phyloP scores from a whole-genome alignment of 2,329 filamentous ascomycete species.

The Coleophoma eucalyptorum region DNA sequence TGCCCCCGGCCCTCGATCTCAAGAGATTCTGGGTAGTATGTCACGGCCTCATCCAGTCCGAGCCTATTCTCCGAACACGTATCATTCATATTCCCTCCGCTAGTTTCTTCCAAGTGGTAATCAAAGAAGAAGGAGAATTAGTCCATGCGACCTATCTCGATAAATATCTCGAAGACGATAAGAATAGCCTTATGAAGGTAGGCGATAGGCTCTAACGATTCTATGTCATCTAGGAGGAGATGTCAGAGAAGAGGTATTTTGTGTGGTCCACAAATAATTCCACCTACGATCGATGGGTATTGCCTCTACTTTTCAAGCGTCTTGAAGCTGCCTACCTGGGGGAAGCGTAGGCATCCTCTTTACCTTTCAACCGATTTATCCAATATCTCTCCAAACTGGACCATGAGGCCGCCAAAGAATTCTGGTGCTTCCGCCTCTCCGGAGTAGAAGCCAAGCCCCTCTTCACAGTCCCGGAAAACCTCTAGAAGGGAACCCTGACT shows the following conservation, averaged over 20 bases:
- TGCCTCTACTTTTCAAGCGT: neutral
- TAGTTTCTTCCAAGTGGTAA: neutral
- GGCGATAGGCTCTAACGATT: neutral
- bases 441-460: neutral
- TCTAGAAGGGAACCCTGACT: too few relatives aligned
- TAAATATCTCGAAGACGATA: neutral
- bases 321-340: neutral
- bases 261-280: neutral
- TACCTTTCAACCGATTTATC: neutral
- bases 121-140: neutral
- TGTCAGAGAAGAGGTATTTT: neutral
- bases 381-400: neutral
- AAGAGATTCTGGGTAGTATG: neutral
- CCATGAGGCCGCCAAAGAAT: neutral
- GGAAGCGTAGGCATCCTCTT: neutral
- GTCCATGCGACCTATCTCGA: neutral
- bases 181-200: neutral
- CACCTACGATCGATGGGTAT: neutral
- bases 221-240: neutral
- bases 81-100: neutral
- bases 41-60: neutral
- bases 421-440: neutral
- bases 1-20: neutral
- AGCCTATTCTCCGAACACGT: neutral
- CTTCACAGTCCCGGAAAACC: neutral